Base-by-base conservation (phyloP, 164 flowering plant genomes). In the Vitis amurensis region DNA sequence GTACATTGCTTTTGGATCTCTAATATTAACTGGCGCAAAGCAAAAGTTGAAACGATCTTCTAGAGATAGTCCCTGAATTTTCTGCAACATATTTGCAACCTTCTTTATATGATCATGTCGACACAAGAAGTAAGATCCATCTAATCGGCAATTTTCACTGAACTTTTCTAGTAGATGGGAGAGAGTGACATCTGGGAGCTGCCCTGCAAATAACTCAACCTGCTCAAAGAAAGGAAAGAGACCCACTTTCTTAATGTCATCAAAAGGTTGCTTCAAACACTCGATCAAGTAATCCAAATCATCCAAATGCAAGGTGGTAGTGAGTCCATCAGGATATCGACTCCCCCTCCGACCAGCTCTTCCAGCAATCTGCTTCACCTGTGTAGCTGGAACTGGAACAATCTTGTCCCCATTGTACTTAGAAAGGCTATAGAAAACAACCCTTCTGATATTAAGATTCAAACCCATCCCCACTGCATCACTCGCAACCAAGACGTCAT, bases 381-480 rank as follows among this genome's bases (percentile, higher is more conserved):
- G 99, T 3, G 92, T 78, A 7, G 94, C 90, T 8, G 91, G 88
- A 73, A 94, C 96, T 2, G 90, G 93, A 55, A 91, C 90, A 68
- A 82, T 80, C 80, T 86, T 92, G 67, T 92, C 91, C 55, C 99
- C 99, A 77, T 94, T 91, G 75, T 92, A 94, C 71, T 94, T 94
- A 2, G 95, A 79, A 61, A 94, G 91, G 66, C 73, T 80, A 71
- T 85, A 79, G 55, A 94, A 94, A 11, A 94, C 87, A 50, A 94
- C 88, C 82, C 99, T 84, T 74, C 99, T 82, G 10, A 92, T 92
- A 72, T 94, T 92, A 19, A 94, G 88, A 80, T 92, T 94, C 83
- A 94, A 86, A 11, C 99, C 99, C 98, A 94, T 94, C 52, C 99
- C 99, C 44, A 92, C 94, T 8, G 98, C 99, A 83, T 92, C 99